Conservation (phyloP, 1,284 basidiomycete genomes). For the Papiliotrema nemorosa region DNA sequence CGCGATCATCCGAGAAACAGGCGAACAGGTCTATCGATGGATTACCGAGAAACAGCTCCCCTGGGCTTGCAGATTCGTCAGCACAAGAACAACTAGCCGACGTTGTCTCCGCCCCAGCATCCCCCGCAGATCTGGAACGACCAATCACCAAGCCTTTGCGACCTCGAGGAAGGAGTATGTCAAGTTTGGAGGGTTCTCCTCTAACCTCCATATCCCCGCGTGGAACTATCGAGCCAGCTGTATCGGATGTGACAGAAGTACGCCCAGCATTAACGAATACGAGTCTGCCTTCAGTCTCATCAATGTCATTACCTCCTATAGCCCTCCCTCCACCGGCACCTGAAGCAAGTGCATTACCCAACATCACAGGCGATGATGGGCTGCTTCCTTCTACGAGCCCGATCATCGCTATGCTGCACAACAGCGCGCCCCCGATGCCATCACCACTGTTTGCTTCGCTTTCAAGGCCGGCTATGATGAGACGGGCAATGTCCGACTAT, state of each 20-base stretch:
- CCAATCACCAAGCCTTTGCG: too few relatives aligned
- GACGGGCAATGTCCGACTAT: constrained; percentile 32
- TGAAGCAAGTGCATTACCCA: constrained; percentile 2
- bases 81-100: too few relatives aligned
- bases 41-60: too few relatives aligned
- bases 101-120: too few relatives aligned
- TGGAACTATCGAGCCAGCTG: too few relatives aligned
- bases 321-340: constrained; percentile 3
- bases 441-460: constrained; percentile 22
- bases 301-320: constrained; percentile 3
- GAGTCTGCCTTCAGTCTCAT: neutral
- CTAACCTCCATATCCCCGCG: too few relatives aligned
- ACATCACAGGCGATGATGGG: constrained; percentile 8
- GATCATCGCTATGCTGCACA: neutral
- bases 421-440: neutral
- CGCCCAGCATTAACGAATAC: too few relatives aligned
- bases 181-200: neutral
- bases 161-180: constrained; percentile 10
- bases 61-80: too few relatives aligned
- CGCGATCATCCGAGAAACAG: too few relatives aligned
- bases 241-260: too few relatives aligned
- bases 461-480: constrained; percentile 21
- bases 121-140: neutral
- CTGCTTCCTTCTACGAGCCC: constrained; percentile 11
- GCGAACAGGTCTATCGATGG: too few relatives aligned